Evolutionary conservation across 2,329 filamentous ascomycete genomes (phyloP).

Genomic region (Cladosporium cucumerinum): DNA sequence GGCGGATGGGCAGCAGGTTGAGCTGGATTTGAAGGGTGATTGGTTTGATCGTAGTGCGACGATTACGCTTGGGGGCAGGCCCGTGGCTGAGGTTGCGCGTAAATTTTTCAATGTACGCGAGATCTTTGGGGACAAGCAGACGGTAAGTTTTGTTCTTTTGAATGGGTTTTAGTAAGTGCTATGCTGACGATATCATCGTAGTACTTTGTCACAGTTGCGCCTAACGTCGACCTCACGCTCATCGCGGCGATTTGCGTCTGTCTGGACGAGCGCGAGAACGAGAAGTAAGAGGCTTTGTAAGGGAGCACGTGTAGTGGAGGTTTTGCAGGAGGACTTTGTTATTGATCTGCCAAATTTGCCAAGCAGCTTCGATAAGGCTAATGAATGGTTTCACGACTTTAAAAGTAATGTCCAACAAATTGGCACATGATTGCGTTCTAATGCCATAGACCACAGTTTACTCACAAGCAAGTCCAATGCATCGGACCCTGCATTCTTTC

Average conservation of each 20-base stretch:
- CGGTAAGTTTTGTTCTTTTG: constrained; percentile 31
- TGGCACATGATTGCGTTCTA: too few species aligned
- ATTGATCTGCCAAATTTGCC: background rate
- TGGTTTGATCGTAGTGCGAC: constrained; percentile 57
- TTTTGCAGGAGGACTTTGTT: background rate
- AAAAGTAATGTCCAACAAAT: too few species aligned
- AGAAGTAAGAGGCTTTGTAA: constrained; percentile 25
- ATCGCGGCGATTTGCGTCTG: constrained; percentile 66
- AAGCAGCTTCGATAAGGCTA: background rate
- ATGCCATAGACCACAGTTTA: too few species aligned
- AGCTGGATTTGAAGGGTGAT: constrained; percentile 58
- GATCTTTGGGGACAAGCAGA: constrained; percentile 60
- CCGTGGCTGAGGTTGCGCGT: constrained; percentile 59
- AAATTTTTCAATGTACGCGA: constrained; percentile 57
- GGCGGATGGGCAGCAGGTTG: constrained; percentile 42
- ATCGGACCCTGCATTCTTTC: too few species aligned
- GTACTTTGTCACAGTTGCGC: constrained; percentile 62
- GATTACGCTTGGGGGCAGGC: constrained; percentile 51
- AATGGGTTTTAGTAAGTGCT: background rate
- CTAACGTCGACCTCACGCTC: constrained; percentile 63
- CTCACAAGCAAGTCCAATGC: too few species aligned
- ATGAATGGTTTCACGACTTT: too few species aligned
- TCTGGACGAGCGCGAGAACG: constrained; percentile 64
- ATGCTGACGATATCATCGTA: constrained; percentile 17
- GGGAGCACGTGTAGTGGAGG: background rate